A percentile compares a stretch with the other conserved stretches of the same genome.
phyloP scores from a whole-genome alignment of 2,329 filamentous ascomycete genomes.

The Penicillium digitatum region DNA sequence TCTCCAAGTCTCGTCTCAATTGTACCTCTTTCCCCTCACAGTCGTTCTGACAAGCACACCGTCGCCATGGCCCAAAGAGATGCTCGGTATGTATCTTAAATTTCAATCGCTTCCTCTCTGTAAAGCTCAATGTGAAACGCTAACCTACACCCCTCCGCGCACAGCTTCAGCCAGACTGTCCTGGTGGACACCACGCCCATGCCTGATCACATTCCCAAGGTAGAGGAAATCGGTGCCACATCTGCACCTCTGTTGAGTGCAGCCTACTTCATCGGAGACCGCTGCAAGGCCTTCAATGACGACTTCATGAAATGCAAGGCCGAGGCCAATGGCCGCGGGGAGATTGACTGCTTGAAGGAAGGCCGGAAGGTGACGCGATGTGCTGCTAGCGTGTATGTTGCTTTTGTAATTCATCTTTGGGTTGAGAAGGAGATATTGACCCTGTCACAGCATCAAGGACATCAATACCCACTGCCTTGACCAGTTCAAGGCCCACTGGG shows the following conservation, averaged over 20 bases:
- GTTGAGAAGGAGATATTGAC: not conserved
- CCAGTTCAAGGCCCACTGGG: conserved; percentile 90
- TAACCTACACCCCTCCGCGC: conserved; percentile 24
- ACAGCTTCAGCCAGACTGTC: conserved; percentile 88
- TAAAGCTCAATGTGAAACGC: conserved; percentile 14
- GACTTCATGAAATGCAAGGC: conserved; percentile 99
- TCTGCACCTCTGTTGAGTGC: conserved; percentile 90
- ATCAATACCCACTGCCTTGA: conserved; percentile 92
- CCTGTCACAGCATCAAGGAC: conserved; percentile 69
- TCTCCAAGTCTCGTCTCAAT: conserved; percentile 22
- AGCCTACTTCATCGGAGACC: conserved; percentile 92
- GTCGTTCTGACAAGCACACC: conserved; percentile 17
- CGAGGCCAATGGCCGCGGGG: conserved; percentile 83
- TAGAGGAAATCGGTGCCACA: conserved; percentile 87
- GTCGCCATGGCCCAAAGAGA: conserved; percentile 33
- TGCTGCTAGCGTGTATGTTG: conserved; percentile 86
- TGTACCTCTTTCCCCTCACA: conserved; percentile 13
- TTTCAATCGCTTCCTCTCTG: not conserved
- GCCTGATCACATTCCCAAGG: conserved; percentile 83
- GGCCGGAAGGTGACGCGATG: conserved; percentile 94
- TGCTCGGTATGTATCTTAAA: conserved; percentile 27
- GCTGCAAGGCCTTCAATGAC: conserved; percentile 94
- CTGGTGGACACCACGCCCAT: conserved; percentile 96
- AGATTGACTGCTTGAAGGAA: conserved; percentile 93
- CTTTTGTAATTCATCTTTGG: not conserved